Percentiles rank a stretch among this genome's conserved stretches.
phyloP scores from a whole-genome alignment of 192 early-diverging fungal species.

The Podila clonocystis region DNA sequence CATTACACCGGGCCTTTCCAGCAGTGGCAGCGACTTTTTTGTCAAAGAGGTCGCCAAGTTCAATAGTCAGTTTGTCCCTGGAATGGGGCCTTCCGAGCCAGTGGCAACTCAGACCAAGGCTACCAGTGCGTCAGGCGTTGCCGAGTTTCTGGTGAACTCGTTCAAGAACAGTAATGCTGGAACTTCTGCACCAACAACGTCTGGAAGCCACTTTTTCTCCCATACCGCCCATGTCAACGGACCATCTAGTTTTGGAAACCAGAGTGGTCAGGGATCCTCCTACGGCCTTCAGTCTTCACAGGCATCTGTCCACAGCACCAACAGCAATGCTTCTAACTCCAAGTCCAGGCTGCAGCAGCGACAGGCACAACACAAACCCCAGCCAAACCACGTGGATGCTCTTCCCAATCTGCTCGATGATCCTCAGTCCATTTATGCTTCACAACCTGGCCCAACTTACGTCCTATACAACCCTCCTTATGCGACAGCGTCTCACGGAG shows the following conservation, averaged over 20 bases:
- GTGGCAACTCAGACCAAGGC: conserved; percentile 11
- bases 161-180: conserved; percentile 27
- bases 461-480: conserved; percentile 43
- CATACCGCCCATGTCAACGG: neutral
- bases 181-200: conserved; percentile 13
- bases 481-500: conserved; percentile 20
- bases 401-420: conserved; percentile 18
- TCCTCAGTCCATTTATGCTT: conserved; percentile 34
- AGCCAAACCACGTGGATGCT: conserved; percentile 1
- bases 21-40: conserved; percentile 43
- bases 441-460: conserved; percentile 24
- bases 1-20: conserved; percentile 6
- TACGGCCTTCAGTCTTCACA: conserved; percentile 9
- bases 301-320: neutral
- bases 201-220: conserved; percentile 32
- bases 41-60: conserved; percentile 39
- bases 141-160: conserved; percentile 44
- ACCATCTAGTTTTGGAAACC: neutral
- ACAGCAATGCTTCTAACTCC: neutral
- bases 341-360: conserved; percentile 13
- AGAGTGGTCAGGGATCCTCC: neutral
- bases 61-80: conserved; percentile 36
- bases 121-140: conserved; percentile 19
- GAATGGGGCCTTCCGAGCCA: conserved; percentile 33
- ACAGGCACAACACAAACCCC: conserved; percentile 4